Base-by-base conservation (phyloP, 2,329 filamentous ascomycete species). In the Fusarium sp. region DNA sequence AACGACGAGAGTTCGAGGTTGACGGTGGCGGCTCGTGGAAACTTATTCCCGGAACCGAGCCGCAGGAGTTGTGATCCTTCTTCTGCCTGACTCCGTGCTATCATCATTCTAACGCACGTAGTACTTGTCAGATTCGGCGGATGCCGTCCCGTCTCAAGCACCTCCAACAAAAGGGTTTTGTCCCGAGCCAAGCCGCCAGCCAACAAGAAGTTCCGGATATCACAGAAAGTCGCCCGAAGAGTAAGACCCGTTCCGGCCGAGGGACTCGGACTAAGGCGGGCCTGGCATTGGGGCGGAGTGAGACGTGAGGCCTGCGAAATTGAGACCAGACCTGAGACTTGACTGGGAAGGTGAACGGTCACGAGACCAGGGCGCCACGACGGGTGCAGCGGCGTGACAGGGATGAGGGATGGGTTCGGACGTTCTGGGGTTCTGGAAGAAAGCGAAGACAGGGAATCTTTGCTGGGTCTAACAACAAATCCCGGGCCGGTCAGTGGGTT, bases 381-480 rank as follows among this genome's bases (percentile, higher is more conserved):
- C 63, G 60, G 63, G 45, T 62, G 59, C 59, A 50, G 25, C 61
- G 35, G 33, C 45, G 61, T 43, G 52, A 30, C 27, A 50, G 30
- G 59, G 59, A 25, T 47, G n/a, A 25, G 11, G 11, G 20, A 38
- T 59, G 56, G 35, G 35, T 59, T 59, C 15, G 20, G 35, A 47
- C 20, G 27, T 47, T 38, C 25, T 73, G 72, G 74, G 63, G 66
- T 61, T 74, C 61, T 33, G 67, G 50, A 68, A 69, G 69, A 65
- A 65, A 57, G 22, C 40, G 33, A 63, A 60, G 60, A 32, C 68
- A 63, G 54, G 70, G 68, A 65, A 20, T 37, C 47, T 33, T 43
- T 47, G 38, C 57, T 60, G 37, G 57, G 25, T 8, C 40, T 59
- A 65, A 56, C 70, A 63, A 61, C 45, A 64, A 30, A 62, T 58